These are phyloP conservation scores for Symbiodinium pilosum DNA, from an alignment of 73 alveolate genomes.

Conservation along the genomic window DNA sequence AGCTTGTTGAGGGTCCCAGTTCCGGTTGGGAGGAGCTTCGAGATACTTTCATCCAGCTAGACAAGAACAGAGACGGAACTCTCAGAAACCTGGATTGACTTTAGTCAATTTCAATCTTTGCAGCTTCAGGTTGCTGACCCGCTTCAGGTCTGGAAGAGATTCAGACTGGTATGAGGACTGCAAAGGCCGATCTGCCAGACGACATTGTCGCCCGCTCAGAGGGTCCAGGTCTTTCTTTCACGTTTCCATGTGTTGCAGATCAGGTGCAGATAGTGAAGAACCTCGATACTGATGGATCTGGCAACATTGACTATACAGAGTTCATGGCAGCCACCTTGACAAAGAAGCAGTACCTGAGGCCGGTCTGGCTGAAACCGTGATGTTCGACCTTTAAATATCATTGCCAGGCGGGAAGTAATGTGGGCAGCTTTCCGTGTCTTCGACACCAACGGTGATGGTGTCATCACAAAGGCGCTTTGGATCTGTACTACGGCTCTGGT, in stretches of 20 bases:
- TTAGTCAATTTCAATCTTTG: not conserved
- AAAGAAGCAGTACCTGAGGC: constrained; percentile 78
- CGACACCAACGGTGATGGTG: constrained; percentile 91
- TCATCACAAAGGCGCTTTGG: constrained; percentile 60
- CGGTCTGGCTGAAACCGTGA: not conserved
- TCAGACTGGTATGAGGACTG: constrained; percentile 85
- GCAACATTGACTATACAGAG: constrained; percentile 94
- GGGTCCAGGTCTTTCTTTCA: not conserved
- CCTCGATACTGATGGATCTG: constrained; percentile 83
- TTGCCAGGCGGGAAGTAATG: constrained; percentile 91
- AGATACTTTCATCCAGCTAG: constrained; percentile 80
- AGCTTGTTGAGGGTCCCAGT: not conserved
- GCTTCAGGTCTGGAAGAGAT: constrained; percentile 45
- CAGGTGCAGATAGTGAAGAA: constrained; percentile 39
- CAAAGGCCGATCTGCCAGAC: constrained; percentile 86
- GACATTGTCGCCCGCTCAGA: constrained; percentile 37
- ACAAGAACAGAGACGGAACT: constrained; percentile 90
- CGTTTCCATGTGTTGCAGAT: too few relatives aligned
- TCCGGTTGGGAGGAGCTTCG: not conserved
- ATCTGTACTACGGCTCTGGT: too few relatives aligned
- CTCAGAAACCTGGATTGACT: not conserved
- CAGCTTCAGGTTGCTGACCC: not conserved
- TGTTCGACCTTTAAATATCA: too few relatives aligned
- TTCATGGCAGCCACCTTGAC: constrained; percentile 93
- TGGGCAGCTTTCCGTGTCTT: constrained; percentile 95